A percentile compares a stretch with the other conserved stretches of the same genome.
Conservation (phyloP, 805 yeast genomes). For the Tetrapisispora nanseiensis region DNA sequence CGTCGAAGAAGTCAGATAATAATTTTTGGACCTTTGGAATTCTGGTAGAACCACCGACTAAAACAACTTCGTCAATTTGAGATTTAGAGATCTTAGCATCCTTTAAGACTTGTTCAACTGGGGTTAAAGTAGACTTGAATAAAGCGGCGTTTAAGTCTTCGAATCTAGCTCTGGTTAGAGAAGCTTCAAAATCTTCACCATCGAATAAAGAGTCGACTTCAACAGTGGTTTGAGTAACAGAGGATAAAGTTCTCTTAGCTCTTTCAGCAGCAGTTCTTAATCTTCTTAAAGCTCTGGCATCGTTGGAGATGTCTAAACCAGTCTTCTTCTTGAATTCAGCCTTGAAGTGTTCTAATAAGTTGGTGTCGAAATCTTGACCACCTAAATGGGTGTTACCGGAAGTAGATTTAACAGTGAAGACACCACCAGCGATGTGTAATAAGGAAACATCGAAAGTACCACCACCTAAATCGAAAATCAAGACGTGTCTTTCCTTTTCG, state of each 20-base stretch:
- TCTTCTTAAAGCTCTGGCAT: constrained; percentile 47
- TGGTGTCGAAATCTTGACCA: not conserved
- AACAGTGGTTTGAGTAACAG: constrained; percentile 90
- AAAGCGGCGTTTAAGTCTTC: constrained; percentile 34
- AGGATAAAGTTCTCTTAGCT: constrained; percentile 44
- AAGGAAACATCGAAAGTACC: constrained; percentile 1
- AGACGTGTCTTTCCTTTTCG: constrained; percentile 1
- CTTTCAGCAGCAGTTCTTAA: constrained; percentile 1
- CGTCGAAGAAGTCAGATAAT: constrained; percentile 32
- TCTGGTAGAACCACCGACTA: constrained; percentile 98
- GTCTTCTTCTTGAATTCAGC: constrained; percentile 93
- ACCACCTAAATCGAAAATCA: constrained; percentile 1
- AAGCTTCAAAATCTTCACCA: constrained; percentile 91
- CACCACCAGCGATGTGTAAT: constrained; percentile 1
- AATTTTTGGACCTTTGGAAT: constrained; percentile 73
- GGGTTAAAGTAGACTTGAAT: constrained; percentile 88
- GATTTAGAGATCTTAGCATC: constrained; percentile 81
- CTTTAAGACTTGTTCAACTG: constrained; percentile 91
- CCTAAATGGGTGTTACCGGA: constrained; percentile 1
- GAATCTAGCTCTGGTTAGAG: constrained; percentile 1
- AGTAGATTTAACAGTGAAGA: not conserved
- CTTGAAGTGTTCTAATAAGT: not conserved
- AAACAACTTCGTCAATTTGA: constrained; percentile 85
- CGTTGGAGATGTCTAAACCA: constrained; percentile 78
- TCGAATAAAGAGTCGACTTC: constrained; percentile 92